Evolutionary conservation across 2,329 filamentous ascomycete species (phyloP), one percentile per base, ranked within the genome.

Genomic region (Xylaria sp.): DNA sequence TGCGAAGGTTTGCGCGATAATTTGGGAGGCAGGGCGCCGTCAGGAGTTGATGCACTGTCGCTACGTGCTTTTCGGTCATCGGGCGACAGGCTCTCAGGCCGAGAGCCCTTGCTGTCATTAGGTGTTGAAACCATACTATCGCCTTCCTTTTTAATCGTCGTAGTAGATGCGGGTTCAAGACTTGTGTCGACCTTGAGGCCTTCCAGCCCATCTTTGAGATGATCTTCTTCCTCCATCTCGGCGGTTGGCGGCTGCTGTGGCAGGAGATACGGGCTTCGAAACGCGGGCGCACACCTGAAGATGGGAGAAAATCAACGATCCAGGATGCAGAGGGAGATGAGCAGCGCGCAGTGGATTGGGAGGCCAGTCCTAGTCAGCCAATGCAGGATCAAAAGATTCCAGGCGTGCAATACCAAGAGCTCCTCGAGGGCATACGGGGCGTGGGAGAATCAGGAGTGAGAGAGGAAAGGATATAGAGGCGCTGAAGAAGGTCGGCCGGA

Each of bases 1-100:
- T 92, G 89, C 23, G 92, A 91, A 46, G 89, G 83, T 77, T 92
- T 93, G 75, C 94, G 91, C 73, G 90, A 87, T 67, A 92, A 83
- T 81, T 93, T 96, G 55, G 91, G 88, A 50, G 89, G 87, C 76
- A 92, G 89, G 25, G 75, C 77, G 41, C 82, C 82, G 64, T 84
- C 84, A 34, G 84, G 83, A 7, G 84, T 85, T 57, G 84, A 84
- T 55, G 80, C 80, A 78, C 83, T 84, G 64, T 84, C 84, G 73
- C 81, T 84, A 66, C 82, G 82, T 64, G 82, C 80, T 72, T 87
- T 87, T 72, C 77, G 72, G 50, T 81, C 82, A 72, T 84, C 83
- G 64, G 81, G 81, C 61, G 85, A 85, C 75, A 80, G 72, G 70
- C 80, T 84, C 54, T 83, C 79, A 5, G 83, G 83, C 57, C 78